Base-by-base conservation (phyloP, 2,329 filamentous ascomycete genomes). In the Erysiphe pulchra region DNA sequence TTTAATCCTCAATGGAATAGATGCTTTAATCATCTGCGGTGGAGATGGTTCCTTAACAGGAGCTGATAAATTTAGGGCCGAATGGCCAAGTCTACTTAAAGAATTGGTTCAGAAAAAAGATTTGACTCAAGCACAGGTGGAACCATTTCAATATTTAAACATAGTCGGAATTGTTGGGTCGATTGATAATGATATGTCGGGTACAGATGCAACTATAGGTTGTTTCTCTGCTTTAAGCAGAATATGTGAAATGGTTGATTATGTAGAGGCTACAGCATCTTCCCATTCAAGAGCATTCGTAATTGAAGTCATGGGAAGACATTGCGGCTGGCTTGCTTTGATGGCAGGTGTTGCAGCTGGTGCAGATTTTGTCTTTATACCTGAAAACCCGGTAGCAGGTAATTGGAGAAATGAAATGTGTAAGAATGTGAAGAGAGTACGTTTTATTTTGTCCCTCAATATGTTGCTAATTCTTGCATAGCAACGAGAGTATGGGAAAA, bases 181-280 rank as follows among this genome's bases (percentile, higher is more conserved):
- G 46, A 98, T 98, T 58, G 90, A 98, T 69, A 98, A 98, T 59
- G 90, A 98, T 59, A 80, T 98, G 63, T 92, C 86, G 44, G 84
- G 84, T 51, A 98, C 90, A 12, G 90, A 98, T 62, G 87, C 90
- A 48, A 98, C 90, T 31, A 94, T 98, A 59, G 90, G 90, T 47
- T 92, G 83, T 61, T 95, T 93, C 65, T 93, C 86, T 39, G 90
- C 90, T 20, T 72, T 46, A 47, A 76, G 80, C 42, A 77, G 87
- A 48, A 93, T 98, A 54, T 95, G 87, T 63, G 81, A 94, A 60
- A 83, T 87, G 58, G 83, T 98, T 48, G 90, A 98, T 65, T 87
- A 85, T 58, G 92, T 98, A 54, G 87, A 98, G 62, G 86, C 87
- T 17, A 95, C 90, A 0, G 87, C 87, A 45, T 79, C 77, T 34